These are phyloP conservation scores for Cutaneotrichosporon cutaneum DNA, from an alignment of 1,284 basidiomycete genomes.

Conservation along the genomic window DNA sequence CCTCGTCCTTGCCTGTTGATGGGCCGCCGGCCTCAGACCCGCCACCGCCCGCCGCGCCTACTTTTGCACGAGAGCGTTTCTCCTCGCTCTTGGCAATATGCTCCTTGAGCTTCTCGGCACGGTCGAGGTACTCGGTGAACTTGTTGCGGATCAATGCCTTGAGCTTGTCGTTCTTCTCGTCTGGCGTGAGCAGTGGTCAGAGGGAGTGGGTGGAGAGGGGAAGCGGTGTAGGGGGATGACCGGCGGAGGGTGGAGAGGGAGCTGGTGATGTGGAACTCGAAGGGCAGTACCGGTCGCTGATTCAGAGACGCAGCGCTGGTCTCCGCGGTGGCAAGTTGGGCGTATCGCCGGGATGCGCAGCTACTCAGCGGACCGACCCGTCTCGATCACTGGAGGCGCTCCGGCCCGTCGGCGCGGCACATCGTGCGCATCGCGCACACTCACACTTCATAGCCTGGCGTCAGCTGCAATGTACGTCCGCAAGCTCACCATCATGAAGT, in stretches of 20 bases:
- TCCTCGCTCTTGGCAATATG: constrained; percentile 67
- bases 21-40: constrained; percentile 64
- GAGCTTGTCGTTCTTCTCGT: constrained; percentile 94
- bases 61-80: constrained; percentile 70
- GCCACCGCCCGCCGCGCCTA: constrained; percentile 70
- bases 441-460: constrained; percentile 62
- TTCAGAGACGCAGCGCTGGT: no score
- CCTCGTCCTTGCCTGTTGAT: constrained; percentile 69
- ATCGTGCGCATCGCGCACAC: constrained; percentile 37
- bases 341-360: not conserved
- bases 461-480: constrained; percentile 9
- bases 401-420: not conserved
- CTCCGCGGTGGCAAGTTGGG: no score
- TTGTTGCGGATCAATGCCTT: constrained; percentile 84
- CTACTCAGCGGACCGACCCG: not conserved
- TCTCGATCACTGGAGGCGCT: not conserved
- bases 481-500: constrained; percentile 80
- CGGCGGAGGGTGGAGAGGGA: not conserved
- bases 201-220: not conserved
- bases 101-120: constrained; percentile 89
- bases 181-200: constrained; percentile 52
- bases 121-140: constrained; percentile 86
- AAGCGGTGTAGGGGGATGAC: not conserved
- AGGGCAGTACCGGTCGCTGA: not conserved
- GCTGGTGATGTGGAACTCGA: not conserved